Evolutionary conservation across 106 monocot species (phyloP), one percentile per base, ranked within the genome.

Genomic region (Triglochin maritima): DNA sequence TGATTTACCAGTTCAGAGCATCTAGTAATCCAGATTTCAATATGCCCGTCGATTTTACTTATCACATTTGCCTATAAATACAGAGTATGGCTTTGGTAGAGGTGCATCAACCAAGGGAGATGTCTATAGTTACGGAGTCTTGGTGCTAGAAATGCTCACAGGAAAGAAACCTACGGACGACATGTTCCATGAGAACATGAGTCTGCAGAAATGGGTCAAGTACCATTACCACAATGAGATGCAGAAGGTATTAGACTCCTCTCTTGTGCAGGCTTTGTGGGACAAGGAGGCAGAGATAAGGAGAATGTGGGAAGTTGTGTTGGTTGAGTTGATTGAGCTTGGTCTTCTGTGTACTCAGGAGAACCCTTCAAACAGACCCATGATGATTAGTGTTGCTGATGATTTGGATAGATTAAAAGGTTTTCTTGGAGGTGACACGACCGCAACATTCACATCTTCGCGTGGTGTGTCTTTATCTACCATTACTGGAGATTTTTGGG

Each of bases 1-100:
- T 29, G 29, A 29, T 29, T 29, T 29, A 29, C 29, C 29, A 29
- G 29, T 29, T 29, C 29, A 29, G 29, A 29, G 1, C 29, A 29
- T 29, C 29, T 29, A 1, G 29, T 29, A 29, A 29, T 29, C 29
- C 29, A 29, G 29, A 29, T 29, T 29, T 29, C 29, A 29, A 29
- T 29, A 29, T 29, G 29, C 29, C 29, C 29, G 1, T 29, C 5
- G 4, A 14, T 56, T 56, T 56, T 9, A 14, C 56, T 56, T 14
- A 13, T 56, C 14, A 13, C 11, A 9, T 56, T 56, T 56, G 29
- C 14, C 14, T 5, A 56, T 13, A 56, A 56, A 14, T 72, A 63
- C 89, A 94, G 90, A 94, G 76, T 90, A 90, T 68, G 90, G 94
- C 11, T 49, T 90, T 65, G 90, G 87, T 75, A 79, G 83, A 0